Percentiles rank a stretch among this genome's conserved stretches.
phyloP scores from a whole-genome alignment of 179 eudicot genomes.

The Vitellaria paradoxa region DNA sequence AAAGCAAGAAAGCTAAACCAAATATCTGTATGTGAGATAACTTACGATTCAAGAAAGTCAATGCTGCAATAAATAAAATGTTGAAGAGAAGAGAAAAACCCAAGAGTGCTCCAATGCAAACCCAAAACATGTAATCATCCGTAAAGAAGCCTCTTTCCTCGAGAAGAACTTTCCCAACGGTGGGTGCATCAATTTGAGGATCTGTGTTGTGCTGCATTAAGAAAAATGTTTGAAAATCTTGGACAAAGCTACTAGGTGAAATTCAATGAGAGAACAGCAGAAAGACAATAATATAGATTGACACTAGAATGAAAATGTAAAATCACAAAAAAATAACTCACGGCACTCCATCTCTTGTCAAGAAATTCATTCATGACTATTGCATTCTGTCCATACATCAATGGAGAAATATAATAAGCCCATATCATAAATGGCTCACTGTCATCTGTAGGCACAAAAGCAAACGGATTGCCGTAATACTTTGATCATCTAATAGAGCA shows the following conservation, averaged over 20 bases:
- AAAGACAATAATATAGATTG: background rate
- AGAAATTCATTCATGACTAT: conserved; percentile 75
- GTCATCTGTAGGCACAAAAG: conserved; percentile 46
- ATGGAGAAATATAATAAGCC: conserved; percentile 80
- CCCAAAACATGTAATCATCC: no score
- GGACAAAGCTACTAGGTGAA: no score
- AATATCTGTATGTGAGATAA: background rate
- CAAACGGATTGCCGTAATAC: background rate
- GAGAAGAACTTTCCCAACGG: background rate
- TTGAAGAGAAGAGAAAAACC: background rate
- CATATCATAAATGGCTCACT: conserved; percentile 84
- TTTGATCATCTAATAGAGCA: background rate
- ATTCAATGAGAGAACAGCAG: background rate
- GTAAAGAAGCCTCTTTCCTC: background rate
- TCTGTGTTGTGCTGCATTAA: background rate
- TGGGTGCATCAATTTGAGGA: no score
- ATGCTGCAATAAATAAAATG: background rate
- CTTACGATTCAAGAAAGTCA: conserved; percentile 6
- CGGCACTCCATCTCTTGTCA: conserved; percentile 66
- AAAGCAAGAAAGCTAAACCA: background rate
- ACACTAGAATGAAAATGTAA: background rate
- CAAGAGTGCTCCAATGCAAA: background rate
- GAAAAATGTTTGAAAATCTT: background rate
- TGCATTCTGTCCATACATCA: conserved; percentile 88
- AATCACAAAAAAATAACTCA: conserved; percentile 23